These are phyloP conservation scores for Fagopyrum tataricum DNA, from an alignment of 148 eudicot species.

Conservation along the genomic window DNA sequence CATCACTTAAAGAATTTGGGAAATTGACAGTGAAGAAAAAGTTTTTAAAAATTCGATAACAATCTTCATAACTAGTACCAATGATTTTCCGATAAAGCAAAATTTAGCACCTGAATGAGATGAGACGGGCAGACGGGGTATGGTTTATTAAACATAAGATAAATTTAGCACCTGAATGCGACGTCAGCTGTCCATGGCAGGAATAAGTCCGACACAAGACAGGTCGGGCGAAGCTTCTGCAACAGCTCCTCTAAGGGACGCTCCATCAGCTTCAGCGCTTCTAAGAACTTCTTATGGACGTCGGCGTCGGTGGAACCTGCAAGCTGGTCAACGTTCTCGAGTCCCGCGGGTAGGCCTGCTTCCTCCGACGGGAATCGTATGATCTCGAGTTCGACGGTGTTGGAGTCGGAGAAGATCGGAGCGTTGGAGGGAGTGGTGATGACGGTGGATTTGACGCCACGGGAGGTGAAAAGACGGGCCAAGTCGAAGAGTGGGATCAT, in stretches of 20 bases:
- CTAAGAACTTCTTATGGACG: not conserved
- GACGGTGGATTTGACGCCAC: conserved; percentile 24
- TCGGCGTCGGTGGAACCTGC: not conserved
- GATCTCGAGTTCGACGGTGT: conserved; percentile 4
- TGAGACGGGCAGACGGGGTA: no score
- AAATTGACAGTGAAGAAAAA: no score
- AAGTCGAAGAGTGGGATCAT: conserved; percentile 26
- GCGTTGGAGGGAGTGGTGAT: conserved; percentile 26
- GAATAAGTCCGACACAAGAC: conserved; percentile 34
- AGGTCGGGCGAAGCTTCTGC: conserved; percentile 13
- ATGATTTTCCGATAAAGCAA: no score
- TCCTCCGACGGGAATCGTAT: conserved; percentile 22
- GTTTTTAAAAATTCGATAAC: no score
- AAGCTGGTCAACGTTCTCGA: conserved; percentile 16
- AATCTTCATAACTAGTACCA: no score
- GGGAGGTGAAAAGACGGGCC: conserved; percentile 26
- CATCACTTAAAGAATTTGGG: no score
- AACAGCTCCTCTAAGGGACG: conserved; percentile 20
- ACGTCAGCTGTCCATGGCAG: conserved; percentile 25
- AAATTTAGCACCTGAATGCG: not conserved
- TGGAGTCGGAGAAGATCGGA: not conserved
- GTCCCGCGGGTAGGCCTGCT: conserved; percentile 30
- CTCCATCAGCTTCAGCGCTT: conserved; percentile 21
- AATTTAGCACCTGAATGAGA: no score
- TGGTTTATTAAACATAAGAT: no score